These are phyloP conservation scores for Colletotrichum echinochloae DNA, from an alignment of 2,329 filamentous ascomycete species.

Conservation along the genomic window DNA sequence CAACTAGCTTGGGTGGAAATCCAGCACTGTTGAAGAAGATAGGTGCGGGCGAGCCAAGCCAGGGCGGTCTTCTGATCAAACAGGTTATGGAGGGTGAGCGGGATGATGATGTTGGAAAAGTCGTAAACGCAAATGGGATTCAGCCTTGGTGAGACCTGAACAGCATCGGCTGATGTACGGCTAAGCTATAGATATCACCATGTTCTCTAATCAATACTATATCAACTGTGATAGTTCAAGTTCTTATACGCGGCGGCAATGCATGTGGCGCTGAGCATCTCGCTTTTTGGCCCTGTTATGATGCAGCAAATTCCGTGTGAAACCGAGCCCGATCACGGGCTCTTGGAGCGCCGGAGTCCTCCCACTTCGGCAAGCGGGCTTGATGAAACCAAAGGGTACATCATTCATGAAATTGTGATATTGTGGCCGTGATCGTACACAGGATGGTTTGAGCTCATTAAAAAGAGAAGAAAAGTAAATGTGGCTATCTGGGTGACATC, in stretches of 20 bases:
- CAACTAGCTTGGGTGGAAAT: constrained; percentile 56
- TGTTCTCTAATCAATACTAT: no score
- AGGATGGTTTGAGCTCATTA: no score
- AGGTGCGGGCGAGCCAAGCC: constrained; percentile 50
- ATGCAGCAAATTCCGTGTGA: not conserved
- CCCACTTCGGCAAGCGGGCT: no score
- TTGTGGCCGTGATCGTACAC: no score
- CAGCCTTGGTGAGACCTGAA: constrained; percentile 48
- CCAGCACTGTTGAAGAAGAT: constrained; percentile 48
- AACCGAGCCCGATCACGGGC: no score
- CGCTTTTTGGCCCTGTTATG: not conserved
- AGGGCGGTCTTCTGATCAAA: constrained; percentile 54
- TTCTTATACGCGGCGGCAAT: not conserved
- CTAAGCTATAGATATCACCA: not conserved
- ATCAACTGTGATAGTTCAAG: not conserved
- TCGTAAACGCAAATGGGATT: constrained; percentile 47
- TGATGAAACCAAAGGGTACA: no score
- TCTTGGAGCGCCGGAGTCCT: no score
- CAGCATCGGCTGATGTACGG: not conserved
- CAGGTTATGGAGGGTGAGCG: constrained; percentile 56
- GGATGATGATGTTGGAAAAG: constrained; percentile 56
- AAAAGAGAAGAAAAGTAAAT: no score
- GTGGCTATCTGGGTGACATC: constrained; percentile 49
- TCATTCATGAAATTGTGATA: no score
- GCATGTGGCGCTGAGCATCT: not conserved